phyloP scores from a whole-genome alignment of 2,329 filamentous ascomycete species.

The Bisporella sp. region DNA sequence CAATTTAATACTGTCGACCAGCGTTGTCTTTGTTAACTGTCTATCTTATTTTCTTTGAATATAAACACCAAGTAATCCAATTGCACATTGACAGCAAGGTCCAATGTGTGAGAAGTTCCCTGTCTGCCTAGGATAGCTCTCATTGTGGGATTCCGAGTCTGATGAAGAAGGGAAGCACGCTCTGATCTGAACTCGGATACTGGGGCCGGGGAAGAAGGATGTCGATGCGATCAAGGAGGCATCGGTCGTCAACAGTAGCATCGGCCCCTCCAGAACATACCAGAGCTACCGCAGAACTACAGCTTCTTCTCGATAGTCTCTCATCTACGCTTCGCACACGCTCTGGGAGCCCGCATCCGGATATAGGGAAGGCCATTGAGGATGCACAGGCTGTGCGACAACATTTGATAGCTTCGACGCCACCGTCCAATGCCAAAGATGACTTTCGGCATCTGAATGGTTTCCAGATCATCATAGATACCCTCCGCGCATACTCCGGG shows the following conservation, averaged over 20 bases:
- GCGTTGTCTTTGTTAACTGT: too few species aligned
- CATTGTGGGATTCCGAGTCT: conserved; percentile 12
- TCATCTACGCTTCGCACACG: conserved; percentile 27
- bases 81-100: background rate
- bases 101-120: conserved; percentile 12
- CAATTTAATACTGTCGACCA: too few species aligned
- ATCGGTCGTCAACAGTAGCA: conserved; percentile 57
- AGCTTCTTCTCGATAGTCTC: conserved; percentile 42
- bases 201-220: conserved; percentile 35
- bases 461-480: conserved; percentile 66
- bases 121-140: conserved; percentile 16
- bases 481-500: conserved; percentile 64
- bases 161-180: conserved; percentile 19
- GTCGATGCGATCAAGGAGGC: conserved; percentile 45
- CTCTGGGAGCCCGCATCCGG: conserved; percentile 20
- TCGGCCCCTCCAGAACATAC: conserved; percentile 48
- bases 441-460: conserved; percentile 76
- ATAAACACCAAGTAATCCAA: too few species aligned
- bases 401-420: conserved; percentile 33
- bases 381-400: conserved; percentile 23
- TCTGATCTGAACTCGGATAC: conserved; percentile 18
- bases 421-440: conserved; percentile 55
- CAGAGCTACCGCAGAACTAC: conserved; percentile 54
- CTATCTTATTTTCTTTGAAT: too few species aligned
- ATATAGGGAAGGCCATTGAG: conserved; percentile 26